phyloP scores from a whole-genome alignment of 352 stramenopile genomes.

The Phytopythium helicoides region DNA sequence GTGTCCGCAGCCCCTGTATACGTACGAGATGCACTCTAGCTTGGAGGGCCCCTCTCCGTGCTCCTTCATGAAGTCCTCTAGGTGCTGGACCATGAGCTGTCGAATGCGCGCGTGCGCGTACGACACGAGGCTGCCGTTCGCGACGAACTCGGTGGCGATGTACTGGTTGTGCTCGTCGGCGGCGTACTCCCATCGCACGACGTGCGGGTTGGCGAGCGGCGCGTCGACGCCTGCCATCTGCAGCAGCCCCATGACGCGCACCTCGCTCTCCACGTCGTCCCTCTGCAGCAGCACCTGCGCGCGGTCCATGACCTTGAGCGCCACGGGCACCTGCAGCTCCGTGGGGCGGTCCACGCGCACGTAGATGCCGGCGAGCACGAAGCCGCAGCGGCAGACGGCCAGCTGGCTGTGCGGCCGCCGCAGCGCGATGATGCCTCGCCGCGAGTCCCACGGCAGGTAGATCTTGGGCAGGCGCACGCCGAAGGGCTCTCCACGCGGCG shows the following conservation, averaged over 20 bases:
- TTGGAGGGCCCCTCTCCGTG: conserved; percentile 61
- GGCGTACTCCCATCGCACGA: conserved; percentile 78
- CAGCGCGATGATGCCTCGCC: conserved; percentile 65
- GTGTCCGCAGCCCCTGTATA: conserved; percentile 65
- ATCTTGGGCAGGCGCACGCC: conserved; percentile 56
- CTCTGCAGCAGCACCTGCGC: conserved; percentile 61
- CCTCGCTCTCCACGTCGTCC: conserved; percentile 80
- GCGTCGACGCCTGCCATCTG: conserved; percentile 74
- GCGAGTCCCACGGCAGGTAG: conserved; percentile 70
- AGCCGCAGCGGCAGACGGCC: conserved; percentile 72
- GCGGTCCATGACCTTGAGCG: conserved; percentile 83
- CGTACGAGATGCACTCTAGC: conserved; percentile 78
- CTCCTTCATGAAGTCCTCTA: conserved; percentile 66
- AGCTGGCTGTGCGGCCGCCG: conserved; percentile 66
- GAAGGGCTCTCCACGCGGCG: conserved; percentile 39
- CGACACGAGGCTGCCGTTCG: conserved; percentile 72
- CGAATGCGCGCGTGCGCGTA: conserved; percentile 75
- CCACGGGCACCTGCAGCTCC: conserved; percentile 52
- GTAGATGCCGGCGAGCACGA: conserved; percentile 78
- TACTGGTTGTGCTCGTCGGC: conserved; percentile 76
- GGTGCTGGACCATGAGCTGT: conserved; percentile 60
- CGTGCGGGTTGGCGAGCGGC: conserved; percentile 62
- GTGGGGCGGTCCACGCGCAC: conserved; percentile 50
- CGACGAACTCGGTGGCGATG: conserved; percentile 78
- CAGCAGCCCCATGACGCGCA: conserved; percentile 77